Evolutionary conservation across 148 eudicot species (phyloP).

Genomic region (Nyssa sinensis): DNA sequence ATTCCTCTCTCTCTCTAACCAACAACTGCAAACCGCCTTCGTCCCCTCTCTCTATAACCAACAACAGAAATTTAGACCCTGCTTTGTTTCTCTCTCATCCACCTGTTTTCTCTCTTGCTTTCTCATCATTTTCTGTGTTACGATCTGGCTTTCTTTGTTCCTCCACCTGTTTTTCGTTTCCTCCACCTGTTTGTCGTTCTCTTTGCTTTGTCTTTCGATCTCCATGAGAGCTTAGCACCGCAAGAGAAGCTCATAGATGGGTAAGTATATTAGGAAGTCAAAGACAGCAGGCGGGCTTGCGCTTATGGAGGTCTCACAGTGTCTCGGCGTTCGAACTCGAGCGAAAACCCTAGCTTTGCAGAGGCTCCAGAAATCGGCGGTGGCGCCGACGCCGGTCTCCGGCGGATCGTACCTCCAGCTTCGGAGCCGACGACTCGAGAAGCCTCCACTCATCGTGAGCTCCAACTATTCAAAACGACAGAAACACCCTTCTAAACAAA

Average conservation of each 20-base stretch:
- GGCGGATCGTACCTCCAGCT: constrained; percentile 38
- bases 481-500: constrained; percentile 2
- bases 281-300: constrained; percentile 21
- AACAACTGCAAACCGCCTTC: constrained; percentile 8
- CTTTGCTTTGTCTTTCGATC: not conserved
- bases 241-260: constrained; percentile 19
- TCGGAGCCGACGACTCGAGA: constrained; percentile 34
- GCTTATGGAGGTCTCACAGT: constrained; percentile 21
- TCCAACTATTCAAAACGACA: constrained; percentile 1
- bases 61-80: no score
- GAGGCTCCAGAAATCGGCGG: constrained; percentile 10
- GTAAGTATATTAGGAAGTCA: constrained; percentile 34
- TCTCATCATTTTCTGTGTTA: no score
- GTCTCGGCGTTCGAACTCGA: constrained; percentile 39
- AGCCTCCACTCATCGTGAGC: not conserved
- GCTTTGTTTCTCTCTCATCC: not conserved
- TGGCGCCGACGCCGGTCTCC: not conserved
- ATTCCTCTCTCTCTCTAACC: not conserved
- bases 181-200: not conserved
- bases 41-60: not conserved
- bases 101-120: not conserved
- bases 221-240: not conserved
- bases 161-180: not conserved
- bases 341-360: constrained; percentile 44
- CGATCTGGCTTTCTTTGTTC: not conserved